Evolutionary conservation across 139 green algal genomes (phyloP), one percentile per base, ranked within the genome.

Genomic region (Micractinium conductrix): DNA sequence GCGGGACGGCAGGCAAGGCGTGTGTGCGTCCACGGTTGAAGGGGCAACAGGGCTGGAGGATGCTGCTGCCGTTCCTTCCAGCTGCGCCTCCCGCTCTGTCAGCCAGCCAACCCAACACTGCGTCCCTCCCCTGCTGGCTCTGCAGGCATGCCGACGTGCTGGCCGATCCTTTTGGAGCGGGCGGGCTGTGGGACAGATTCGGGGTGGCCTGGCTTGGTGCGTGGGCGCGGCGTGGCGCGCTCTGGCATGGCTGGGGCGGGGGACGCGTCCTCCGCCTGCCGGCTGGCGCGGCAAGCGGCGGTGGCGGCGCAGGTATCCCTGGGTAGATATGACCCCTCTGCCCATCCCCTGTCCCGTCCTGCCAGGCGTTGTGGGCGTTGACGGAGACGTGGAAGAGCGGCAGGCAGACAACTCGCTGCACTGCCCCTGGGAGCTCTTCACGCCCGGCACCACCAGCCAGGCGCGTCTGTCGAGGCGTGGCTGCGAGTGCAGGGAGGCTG

Each of bases 161-260:
- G 43, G 74, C 78, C 21, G 89, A 92, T 37, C 86, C 88, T 8
- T 93, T 84, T 40, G 84, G 63, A 1, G 87, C 81, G 12, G 81
- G 74, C 7, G 83, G 78, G 0, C 85, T 93, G 22, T 94, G 91
- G 91, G 85, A 94, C 79, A 80, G 90, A 22, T 94, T 89, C 69
- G 44, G 58, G 9, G 84, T 93, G 44, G 28, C 44, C 26, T 93
- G 88, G 87, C 50, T 84, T 16, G 58, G 73, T 53, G 69, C 44
- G 38, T 0, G 17, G 50, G 42, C n/a, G 50, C 48, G 30, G 2
- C 35, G 43, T 28, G 24, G 37, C 37, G 74, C n/a, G 4, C 33
- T 35, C 6, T 60, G 50, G 35, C 5, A 24, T 28, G 38, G 35
- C 38, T 37, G 33, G 35, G 28, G 26, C 45, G 10, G 26, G 10